Percentiles rank a stretch among this genome's conserved stretches.
Conservation (phyloP, 1,139 yeast genomes). For the Martiniozyma asiatica region DNA sequence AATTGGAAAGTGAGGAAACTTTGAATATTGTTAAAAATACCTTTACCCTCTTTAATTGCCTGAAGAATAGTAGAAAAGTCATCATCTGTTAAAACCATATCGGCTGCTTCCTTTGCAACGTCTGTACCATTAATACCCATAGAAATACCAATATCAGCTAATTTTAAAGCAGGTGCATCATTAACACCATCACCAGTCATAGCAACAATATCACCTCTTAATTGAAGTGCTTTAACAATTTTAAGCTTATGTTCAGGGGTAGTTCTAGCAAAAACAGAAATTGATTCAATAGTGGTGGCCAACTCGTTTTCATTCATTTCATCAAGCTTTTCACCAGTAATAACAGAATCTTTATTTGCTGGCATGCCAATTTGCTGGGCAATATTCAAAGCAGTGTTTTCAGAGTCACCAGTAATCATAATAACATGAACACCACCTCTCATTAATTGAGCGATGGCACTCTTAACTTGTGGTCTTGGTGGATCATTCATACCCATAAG, state of each 20-base stretch:
- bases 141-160: conserved; percentile 94
- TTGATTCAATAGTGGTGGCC: conserved; percentile 63
- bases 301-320: conserved; percentile 56
- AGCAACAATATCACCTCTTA: conserved; percentile 91
- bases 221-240: conserved; percentile 83
- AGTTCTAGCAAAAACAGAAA: conserved; percentile 89
- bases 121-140: conserved; percentile 98
- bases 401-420: conserved; percentile 96
- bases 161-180: conserved; percentile 96
- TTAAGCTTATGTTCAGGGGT: conserved; percentile 92
- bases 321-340: conserved; percentile 79
- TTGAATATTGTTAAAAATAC: conserved; percentile 88
- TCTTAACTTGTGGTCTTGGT: conserved; percentile 74
- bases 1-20: conserved; percentile 88
- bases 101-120: conserved; percentile 97
- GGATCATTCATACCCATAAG: conserved; percentile 94
- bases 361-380: conserved; percentile 93
- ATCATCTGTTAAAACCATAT: conserved; percentile 94
- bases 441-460: conserved; percentile 60
- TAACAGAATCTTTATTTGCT: conserved; percentile 48
- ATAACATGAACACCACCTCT: conserved; percentile 92
- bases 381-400: conserved; percentile 81
- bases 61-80: conserved; percentile 85
- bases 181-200: conserved; percentile 99
- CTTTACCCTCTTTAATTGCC: conserved; percentile 95